Evolutionary conservation across 1,284 basidiomycete genomes (phyloP), one percentile per base, ranked within the genome.

Genomic region (Heliocybe sulcata): DNA sequence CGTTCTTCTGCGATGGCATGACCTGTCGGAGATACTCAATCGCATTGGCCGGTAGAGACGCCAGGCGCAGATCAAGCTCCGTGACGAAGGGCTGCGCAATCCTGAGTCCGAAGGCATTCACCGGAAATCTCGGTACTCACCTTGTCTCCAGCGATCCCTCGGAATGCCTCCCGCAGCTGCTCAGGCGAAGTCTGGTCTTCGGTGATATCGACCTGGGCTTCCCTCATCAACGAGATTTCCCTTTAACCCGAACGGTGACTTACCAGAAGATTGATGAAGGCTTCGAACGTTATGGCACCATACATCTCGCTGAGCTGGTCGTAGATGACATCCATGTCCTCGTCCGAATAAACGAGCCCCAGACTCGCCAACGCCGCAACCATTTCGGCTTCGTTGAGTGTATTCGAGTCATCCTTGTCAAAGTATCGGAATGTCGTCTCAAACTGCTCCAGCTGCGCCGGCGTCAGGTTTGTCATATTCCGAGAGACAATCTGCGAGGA

Each of bases 371-470:
- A 77, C 0, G 96, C 96, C 12, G 93, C 93, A 16, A 87, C 84
- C 78, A 98, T 90, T 70, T 98, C 94, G 1, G 91, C 81, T 54
- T 90, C 72, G 55, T 82, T 85, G 33, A 99, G 81, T 0, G 89
- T 92, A 69, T 98, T 97, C 50, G 87, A 85, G 62, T 92, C 90
- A 63, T 98, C 94, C 61, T 87, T 87, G 70, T 98, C 95, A 66
- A 99, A 99, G 72, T 98, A 95, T 56, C 96, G 84, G 82, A 98
- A 99, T 1, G 95, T 97, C 65, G 88, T 86, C 69, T 98, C 95
- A 62, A 98, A 98, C 67, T 98, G 95, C 69, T 98, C 95, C 23
- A 98, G 77, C 68, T 98, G 94, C 2, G 94, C 94, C 0, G 97
- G 94, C 0, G 95, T 97, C 59, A 98, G 72, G 66, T 94, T 94